Evolutionary conservation across 139 green algal species (phyloP).

Genomic region (Tetratostichococcus sp.): DNA sequence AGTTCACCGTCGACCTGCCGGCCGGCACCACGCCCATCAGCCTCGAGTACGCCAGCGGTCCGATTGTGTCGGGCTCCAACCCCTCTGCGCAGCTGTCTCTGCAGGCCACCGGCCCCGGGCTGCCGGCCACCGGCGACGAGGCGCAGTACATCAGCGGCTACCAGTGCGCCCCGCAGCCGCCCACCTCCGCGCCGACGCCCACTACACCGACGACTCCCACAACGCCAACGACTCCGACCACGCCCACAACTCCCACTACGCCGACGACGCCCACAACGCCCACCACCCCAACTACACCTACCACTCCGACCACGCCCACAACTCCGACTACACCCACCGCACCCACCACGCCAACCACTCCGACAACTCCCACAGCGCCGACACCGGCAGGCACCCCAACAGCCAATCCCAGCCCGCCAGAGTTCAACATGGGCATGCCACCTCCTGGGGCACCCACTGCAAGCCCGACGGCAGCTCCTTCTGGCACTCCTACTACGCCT

Average conservation of each 20-base stretch:
- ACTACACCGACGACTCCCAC: no score
- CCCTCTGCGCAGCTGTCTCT: neutral
- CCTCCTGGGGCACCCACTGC: no score
- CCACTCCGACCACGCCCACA: neutral
- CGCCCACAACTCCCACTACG: neutral
- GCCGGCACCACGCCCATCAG: neutral
- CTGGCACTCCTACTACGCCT: no score
- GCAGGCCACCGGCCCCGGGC: neutral
- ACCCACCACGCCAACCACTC: neutral
- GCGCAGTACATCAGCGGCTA: neutral
- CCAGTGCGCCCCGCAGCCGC: neutral
- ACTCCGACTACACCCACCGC: no score
- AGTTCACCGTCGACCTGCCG: neutral
- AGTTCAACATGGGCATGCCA: no score
- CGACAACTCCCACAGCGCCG: no score
- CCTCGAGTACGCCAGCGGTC: neutral
- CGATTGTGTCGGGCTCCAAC: neutral
- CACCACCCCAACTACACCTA: neutral
- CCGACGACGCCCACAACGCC: neutral
- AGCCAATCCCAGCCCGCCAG: no score
- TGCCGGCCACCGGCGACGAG: neutral
- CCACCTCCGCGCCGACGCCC: no score
- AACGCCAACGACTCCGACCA: no score
- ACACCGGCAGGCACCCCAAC: no score
- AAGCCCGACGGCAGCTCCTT: no score